Percentiles rank a stretch among this genome's conserved stretches.
Conservation (phyloP, 2,329 filamentous ascomycete genomes). For the Colletotrichum plurivorum region DNA sequence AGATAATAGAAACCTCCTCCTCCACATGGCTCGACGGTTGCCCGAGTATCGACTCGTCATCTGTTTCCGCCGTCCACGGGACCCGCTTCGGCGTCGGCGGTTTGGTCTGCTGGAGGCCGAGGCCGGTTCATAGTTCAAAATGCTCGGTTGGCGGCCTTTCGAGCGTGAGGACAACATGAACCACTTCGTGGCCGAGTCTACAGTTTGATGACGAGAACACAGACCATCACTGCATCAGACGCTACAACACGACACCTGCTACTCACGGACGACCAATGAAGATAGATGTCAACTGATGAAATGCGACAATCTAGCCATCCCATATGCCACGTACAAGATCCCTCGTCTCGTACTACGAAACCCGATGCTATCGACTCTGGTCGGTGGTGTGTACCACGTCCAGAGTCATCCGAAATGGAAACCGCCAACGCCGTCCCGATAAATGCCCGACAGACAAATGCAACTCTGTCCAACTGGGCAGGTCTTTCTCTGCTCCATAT, state of each 20-base stretch:
- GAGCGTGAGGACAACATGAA: too few relatives aligned
- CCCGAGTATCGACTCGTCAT: background rate
- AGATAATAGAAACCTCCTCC: background rate
- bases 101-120: background rate
- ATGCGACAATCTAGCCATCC: conserved; percentile 13
- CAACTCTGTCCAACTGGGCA: too few relatives aligned
- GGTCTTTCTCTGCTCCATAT: background rate
- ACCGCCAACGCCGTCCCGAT: too few relatives aligned
- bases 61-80: background rate
- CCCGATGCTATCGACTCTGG: conserved; percentile 24
- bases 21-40: background rate
- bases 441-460: too few relatives aligned
- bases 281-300: background rate
- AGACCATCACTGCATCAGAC: too few relatives aligned
- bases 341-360: background rate
- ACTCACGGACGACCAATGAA: too few relatives aligned
- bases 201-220: too few relatives aligned
- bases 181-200: background rate
- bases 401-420: too few relatives aligned
- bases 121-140: too few relatives aligned
- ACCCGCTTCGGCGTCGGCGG: background rate
- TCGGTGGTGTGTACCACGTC: background rate
- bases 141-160: too few relatives aligned
- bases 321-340: background rate
- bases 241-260: too few relatives aligned